phyloP scores from a whole-genome alignment of 768 basidiomycete species.

The Pisolithus sp. region DNA sequence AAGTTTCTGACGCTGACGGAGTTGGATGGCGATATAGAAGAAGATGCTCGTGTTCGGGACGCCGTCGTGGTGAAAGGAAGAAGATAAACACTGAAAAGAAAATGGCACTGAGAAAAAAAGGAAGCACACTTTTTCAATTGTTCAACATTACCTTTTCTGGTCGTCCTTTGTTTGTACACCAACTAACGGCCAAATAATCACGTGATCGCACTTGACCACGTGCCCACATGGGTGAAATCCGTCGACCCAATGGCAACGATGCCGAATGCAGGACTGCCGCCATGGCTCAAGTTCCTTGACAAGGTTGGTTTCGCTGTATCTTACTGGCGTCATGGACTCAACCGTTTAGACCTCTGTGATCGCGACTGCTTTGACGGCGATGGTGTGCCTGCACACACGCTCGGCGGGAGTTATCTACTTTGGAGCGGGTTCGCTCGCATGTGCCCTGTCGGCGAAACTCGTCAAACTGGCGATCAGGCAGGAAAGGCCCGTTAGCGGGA shows the following conservation, averaged over 20 bases:
- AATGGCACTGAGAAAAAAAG: slow-evolving; percentile 24
- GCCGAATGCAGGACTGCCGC: not conserved
- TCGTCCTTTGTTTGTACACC: slow-evolving; percentile 20
- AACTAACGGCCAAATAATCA: slow-evolving; percentile 25
- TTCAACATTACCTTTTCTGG: slow-evolving; percentile 21
- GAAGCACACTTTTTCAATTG: slow-evolving; percentile 14
- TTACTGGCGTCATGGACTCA: not conserved
- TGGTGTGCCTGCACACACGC: slow-evolving; percentile 49
- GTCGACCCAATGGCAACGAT: not conserved
- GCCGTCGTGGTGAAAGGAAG: slow-evolving; percentile 37
- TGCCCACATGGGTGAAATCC: not conserved
- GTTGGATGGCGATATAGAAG: slow-evolving; percentile 71
- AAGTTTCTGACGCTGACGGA: slow-evolving; percentile 50
- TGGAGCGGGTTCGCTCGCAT: slow-evolving; percentile 47
- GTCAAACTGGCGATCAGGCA: slow-evolving; percentile 59
- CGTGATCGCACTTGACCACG: slow-evolving; percentile 19
- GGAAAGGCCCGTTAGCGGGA: slow-evolving; percentile 45
- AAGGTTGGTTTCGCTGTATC: slow-evolving; percentile 16
- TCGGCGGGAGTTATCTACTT: slow-evolving; percentile 62
- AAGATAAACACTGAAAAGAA: slow-evolving; percentile 1
- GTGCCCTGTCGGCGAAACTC: slow-evolving; percentile 52
- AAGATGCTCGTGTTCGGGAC: slow-evolving; percentile 58
- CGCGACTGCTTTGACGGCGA: slow-evolving; percentile 46
- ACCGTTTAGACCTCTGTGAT: slow-evolving; percentile 48
- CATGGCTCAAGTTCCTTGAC: slow-evolving; percentile 28